These are phyloP conservation scores for Cardamine occulta DNA, from an alignment of 345 rosid genomes.

Conservation along the genomic window DNA sequence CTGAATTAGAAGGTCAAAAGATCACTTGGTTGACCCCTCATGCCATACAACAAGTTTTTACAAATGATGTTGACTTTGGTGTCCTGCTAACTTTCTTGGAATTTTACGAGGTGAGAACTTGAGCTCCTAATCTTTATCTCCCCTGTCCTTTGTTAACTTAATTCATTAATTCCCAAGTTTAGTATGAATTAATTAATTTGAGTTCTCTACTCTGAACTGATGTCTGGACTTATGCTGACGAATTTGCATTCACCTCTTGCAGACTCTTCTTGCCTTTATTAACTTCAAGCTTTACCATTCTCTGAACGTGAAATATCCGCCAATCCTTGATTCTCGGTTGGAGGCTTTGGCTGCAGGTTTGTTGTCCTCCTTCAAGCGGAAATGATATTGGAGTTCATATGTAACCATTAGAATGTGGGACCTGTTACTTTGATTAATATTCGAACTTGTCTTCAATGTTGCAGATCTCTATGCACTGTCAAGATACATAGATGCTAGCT, in stretches of 20 bases:
- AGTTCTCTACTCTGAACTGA: not conserved
- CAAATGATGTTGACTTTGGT: slow-evolving; percentile 85
- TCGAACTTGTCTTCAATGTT: slow-evolving; percentile 22
- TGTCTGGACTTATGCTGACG: not conserved
- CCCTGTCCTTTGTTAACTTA: not conserved
- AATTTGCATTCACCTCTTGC: slow-evolving; percentile 46
- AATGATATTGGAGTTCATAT: not conserved
- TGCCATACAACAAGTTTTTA: slow-evolving; percentile 86
- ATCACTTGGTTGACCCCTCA: slow-evolving; percentile 97
- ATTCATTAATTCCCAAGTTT: not conserved
- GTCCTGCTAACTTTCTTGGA: slow-evolving; percentile 90
- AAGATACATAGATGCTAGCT: slow-evolving; percentile 70
- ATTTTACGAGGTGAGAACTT: slow-evolving; percentile 75
- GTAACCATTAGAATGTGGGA: not conserved
- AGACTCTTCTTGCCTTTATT: slow-evolving; percentile 84
- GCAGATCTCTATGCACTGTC: slow-evolving; percentile 93
- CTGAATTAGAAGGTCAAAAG: slow-evolving; percentile 94
- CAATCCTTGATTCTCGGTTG: slow-evolving; percentile 82
- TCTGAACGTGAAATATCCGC: slow-evolving; percentile 83
- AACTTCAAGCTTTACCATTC: slow-evolving; percentile 85
- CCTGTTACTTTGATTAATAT: slow-evolving; percentile 3
- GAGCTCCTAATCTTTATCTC: not conserved
- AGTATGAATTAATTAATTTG: not conserved
- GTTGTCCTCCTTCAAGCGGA: slow-evolving; percentile 22
- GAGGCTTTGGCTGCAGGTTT: slow-evolving; percentile 94